A percentile compares a stretch with the other conserved stretches of the same genome.
Conservation (phyloP, 345 rosid genomes). For the Physaria fendleri region DNA sequence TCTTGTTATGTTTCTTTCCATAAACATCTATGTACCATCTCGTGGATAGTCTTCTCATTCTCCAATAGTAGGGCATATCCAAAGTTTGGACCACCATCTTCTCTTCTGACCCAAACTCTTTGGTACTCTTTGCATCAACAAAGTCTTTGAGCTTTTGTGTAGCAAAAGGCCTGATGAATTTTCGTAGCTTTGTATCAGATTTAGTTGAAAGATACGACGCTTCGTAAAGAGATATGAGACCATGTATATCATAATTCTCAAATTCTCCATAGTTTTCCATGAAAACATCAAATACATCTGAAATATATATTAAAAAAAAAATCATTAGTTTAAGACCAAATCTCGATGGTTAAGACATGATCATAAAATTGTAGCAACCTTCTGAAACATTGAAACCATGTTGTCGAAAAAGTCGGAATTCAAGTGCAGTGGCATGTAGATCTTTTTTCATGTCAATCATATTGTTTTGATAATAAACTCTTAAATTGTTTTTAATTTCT, state of each 20-base stretch:
- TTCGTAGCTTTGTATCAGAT: slow-evolving; percentile 33
- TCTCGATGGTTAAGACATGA: too few species aligned
- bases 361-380: too few species aligned
- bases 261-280: slow-evolving; percentile 20
- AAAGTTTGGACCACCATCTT: slow-evolving; percentile 23
- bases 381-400: too few species aligned
- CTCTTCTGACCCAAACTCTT: background rate
- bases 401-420: too few species aligned
- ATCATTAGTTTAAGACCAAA: background rate
- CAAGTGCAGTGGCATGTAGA: too few species aligned
- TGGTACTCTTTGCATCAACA: background rate
- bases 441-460: too few species aligned
- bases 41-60: slow-evolving; percentile 19
- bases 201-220: slow-evolving; percentile 29
- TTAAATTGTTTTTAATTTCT: too few species aligned
- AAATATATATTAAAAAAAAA: background rate
- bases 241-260: slow-evolving; percentile 6
- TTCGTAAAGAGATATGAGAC: slow-evolving; percentile 34
- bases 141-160: slow-evolving; percentile 10
- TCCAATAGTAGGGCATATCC: slow-evolving; percentile 21
- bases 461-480: too few species aligned
- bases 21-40: slow-evolving; percentile 26
- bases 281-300: slow-evolving; percentile 30
- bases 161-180: slow-evolving; percentile 34
- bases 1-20: slow-evolving; percentile 11